Conservation (phyloP, 108 stramenopile species). For the Skeletonema tropicum region DNA sequence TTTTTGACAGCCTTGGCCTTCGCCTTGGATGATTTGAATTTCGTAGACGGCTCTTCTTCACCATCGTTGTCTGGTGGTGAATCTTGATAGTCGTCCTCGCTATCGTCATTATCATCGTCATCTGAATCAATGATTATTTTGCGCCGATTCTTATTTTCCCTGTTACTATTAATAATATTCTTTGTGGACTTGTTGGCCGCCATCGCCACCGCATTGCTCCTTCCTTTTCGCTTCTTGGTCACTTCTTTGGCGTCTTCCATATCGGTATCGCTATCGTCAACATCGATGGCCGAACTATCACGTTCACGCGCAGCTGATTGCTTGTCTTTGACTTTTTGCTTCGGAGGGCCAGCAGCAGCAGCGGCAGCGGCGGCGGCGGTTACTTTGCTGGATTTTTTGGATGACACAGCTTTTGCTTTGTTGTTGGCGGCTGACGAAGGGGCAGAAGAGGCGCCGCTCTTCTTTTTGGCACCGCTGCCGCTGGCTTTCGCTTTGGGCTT, state of each 20-base stretch:
- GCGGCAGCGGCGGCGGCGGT: too few species aligned
- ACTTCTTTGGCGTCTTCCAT: slow-evolving; percentile 3
- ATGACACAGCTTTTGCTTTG: not conserved
- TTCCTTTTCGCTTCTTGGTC: not conserved
- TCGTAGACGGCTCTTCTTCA: slow-evolving; percentile 7
- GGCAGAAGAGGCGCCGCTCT: not conserved
- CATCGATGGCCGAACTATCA: not conserved
- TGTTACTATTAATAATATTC: not conserved
- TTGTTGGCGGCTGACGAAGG: not conserved
- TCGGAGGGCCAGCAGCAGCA: not conserved
- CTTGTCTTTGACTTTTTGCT: not conserved
- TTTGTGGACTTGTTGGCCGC: not conserved
- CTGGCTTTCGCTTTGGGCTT: slow-evolving; percentile 23
- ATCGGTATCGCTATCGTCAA: slow-evolving; percentile 12
- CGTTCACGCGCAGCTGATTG: too few species aligned
- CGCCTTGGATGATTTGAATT: too few species aligned
- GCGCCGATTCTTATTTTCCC: not conserved
- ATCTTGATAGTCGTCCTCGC: slow-evolving; percentile 6
- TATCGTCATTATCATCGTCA: too few species aligned
- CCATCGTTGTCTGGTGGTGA: slow-evolving; percentile 19
- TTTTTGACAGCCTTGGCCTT: slow-evolving; percentile 5
- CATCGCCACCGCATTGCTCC: not conserved
- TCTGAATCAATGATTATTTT: slow-evolving; percentile 12
- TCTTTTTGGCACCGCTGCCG: not conserved
- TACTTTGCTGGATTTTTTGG: too few species aligned